These are phyloP conservation scores for Pseudogymnoascus sp. DNA, from an alignment of 2,329 filamentous ascomycete genomes.

Conservation along the genomic window DNA sequence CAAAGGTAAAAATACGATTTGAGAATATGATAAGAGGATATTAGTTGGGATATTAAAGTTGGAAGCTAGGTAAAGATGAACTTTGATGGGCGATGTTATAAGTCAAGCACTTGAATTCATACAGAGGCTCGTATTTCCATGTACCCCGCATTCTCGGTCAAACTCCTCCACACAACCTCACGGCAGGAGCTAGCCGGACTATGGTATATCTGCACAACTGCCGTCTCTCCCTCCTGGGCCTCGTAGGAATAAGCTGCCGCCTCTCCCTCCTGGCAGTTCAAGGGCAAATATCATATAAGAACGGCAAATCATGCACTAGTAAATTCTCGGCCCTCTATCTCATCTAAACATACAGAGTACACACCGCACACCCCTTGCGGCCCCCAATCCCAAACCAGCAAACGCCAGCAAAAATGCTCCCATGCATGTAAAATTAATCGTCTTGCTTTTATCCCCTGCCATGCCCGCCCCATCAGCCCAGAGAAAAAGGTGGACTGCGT, in stretches of 20 bases:
- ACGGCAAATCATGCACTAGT: neutral
- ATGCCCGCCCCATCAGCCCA: constrained; percentile 5
- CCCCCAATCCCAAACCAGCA: neutral
- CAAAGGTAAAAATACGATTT: neutral
- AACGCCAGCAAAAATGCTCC: constrained; percentile 7
- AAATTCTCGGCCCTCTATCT: neutral
- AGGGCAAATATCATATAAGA: neutral
- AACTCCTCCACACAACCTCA: neutral
- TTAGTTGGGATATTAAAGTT: neutral
- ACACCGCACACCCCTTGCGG: constrained; percentile 1
- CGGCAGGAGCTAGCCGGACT: neutral
- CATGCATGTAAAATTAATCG: constrained; percentile 4
- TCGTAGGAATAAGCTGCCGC: neutral
- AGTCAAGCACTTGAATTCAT: neutral
- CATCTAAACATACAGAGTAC: constrained; percentile 7
- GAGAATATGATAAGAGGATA: neutral
- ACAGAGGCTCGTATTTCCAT: neutral
- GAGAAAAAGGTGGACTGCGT: neutral
- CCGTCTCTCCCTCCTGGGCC: neutral
- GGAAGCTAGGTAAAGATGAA: neutral
- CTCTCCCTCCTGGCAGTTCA: neutral
- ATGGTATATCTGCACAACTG: neutral
- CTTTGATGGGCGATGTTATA: neutral
- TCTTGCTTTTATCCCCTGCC: constrained; percentile 6
- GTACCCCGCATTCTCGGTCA: neutral